phyloP scores from a whole-genome alignment of 2,329 filamentous ascomycete genomes.

The Exophiala spinifera region DNA sequence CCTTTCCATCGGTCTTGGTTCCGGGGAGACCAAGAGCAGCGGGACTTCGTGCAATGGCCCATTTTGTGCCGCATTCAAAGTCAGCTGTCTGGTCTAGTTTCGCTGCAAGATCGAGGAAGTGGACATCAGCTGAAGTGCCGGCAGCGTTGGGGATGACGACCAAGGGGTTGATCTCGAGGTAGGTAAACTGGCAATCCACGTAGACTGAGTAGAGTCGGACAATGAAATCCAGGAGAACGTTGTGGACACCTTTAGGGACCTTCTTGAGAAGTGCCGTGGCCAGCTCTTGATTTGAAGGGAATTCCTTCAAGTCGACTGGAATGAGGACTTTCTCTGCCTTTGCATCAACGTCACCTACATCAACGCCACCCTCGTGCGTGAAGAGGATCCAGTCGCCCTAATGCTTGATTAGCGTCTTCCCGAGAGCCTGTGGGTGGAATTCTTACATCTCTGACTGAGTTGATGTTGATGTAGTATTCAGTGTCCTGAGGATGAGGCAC shows the following conservation, averaged over 20 bases:
- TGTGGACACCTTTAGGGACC: constrained; percentile 92
- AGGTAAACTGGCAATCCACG: constrained; percentile 99
- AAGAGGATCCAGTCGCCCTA: constrained; percentile 99
- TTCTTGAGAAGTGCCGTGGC: constrained; percentile 81
- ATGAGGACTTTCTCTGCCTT: constrained; percentile 99
- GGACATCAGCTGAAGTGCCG: constrained; percentile 85
- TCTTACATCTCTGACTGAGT: constrained; percentile 98
- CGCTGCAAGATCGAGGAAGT: constrained; percentile 97
- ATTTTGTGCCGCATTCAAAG: constrained; percentile 98
- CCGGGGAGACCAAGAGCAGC: constrained; percentile 79
- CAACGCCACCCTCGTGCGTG: constrained; percentile 98
- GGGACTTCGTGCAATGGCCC: constrained; percentile 91
- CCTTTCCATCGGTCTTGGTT: constrained; percentile 64
- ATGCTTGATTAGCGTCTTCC: constrained; percentile 22
- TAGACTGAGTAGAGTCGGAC: constrained; percentile 97
- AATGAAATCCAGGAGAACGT: constrained; percentile 99
- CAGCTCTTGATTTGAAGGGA: constrained; percentile 94
- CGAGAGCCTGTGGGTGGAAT: constrained; percentile 2
- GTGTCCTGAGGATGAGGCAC: constrained; percentile 92
- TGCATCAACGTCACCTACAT: constrained; percentile 97
- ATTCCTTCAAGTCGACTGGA: constrained; percentile 89
- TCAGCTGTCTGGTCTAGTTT: constrained; percentile 99
- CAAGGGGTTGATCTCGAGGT: constrained; percentile 99
- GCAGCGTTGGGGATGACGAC: constrained; percentile 95
- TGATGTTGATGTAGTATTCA: constrained; percentile 99